phyloP scores from a whole-genome alignment of 1,284 basidiomycete genomes.

The Ceratobasidium sp. region DNA sequence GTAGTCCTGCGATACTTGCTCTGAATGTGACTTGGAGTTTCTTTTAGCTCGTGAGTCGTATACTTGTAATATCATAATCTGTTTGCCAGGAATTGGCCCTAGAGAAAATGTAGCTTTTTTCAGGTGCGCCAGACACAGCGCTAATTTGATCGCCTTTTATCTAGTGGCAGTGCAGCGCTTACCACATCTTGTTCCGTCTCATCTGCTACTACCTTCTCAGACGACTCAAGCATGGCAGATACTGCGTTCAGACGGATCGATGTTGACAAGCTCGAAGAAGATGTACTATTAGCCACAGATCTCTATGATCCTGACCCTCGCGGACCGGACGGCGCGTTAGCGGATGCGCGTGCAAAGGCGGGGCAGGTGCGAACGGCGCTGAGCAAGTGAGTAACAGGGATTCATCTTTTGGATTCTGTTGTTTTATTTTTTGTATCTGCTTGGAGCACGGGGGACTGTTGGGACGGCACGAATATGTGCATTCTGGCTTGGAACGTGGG shows the following conservation, averaged over 20 bases:
- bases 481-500: neutral
- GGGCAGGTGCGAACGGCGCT: conserved; percentile 76
- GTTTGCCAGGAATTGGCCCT: too few species aligned
- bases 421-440: neutral
- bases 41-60: too few species aligned
- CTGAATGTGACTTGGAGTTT: too few species aligned
- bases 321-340: conserved; percentile 75
- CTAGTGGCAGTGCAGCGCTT: too few species aligned
- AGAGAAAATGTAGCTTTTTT: too few species aligned
- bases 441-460: neutral
- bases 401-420: conserved; percentile 1
- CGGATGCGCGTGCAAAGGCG: conserved; percentile 80
- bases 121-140: too few species aligned
- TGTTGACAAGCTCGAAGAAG: conserved; percentile 94
- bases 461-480: neutral
- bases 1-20: too few species aligned
- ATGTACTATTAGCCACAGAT: conserved; percentile 84
- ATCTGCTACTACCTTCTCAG: neutral
- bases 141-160: too few species aligned
- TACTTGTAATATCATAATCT: too few species aligned
- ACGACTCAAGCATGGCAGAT: conserved; percentile 64
- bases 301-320: conserved; percentile 89
- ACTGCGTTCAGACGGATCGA: conserved; percentile 91
- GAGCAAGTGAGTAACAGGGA: conserved; percentile 72
- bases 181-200: too few species aligned